A percentile compares a stretch with the other conserved stretches of the same genome.
Evolutionary conservation across 768 basidiomycete species (phyloP).

Genomic region (Boletus reticulatus): DNA sequence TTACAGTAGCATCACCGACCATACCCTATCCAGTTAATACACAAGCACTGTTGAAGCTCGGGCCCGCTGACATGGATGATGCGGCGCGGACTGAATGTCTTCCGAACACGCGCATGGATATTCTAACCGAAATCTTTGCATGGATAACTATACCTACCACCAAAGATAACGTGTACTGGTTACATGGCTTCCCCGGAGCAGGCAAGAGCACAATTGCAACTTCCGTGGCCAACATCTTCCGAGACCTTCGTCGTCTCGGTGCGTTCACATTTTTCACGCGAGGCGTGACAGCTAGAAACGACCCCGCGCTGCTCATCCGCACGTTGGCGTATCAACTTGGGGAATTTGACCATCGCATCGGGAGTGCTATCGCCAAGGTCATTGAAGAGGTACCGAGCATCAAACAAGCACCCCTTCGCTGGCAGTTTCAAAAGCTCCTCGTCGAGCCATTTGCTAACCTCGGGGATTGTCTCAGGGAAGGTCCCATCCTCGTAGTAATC

Average conservation of each 20-base stretch:
- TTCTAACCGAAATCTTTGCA: constrained; percentile 24
- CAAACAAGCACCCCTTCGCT: constrained; percentile 25
- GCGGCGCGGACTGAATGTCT: constrained; percentile 25
- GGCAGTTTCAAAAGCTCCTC: constrained; percentile 35
- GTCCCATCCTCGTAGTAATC: constrained; percentile 33
- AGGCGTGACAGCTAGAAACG: constrained; percentile 26
- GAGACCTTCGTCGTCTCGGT: constrained; percentile 33
- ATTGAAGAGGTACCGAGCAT: constrained; percentile 30
- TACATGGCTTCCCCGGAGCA: constrained; percentile 35
- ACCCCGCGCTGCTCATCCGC: constrained; percentile 30
- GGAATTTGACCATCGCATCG: constrained; percentile 31
- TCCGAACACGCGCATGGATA: constrained; percentile 31
- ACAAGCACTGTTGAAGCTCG: constrained; percentile 25
- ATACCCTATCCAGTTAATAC: constrained; percentile 7
- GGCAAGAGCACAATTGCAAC: constrained; percentile 38
- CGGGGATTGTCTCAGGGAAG: constrained; percentile 17
- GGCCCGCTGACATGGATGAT: constrained; percentile 31
- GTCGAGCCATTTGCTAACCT: constrained; percentile 28
- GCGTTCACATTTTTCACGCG: constrained; percentile 37
- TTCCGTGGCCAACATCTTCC: constrained; percentile 33
- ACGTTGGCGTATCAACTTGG: constrained; percentile 36
- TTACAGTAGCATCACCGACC: not conserved
- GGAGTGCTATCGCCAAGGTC: constrained; percentile 22
- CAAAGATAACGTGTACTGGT: constrained; percentile 30
- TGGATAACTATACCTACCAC: constrained; percentile 23